A percentile compares a stretch with the other conserved stretches of the same genome.
Evolutionary conservation across 1,139 yeast species (phyloP).

Genomic region (Nakaseomyces nivariensis): DNA sequence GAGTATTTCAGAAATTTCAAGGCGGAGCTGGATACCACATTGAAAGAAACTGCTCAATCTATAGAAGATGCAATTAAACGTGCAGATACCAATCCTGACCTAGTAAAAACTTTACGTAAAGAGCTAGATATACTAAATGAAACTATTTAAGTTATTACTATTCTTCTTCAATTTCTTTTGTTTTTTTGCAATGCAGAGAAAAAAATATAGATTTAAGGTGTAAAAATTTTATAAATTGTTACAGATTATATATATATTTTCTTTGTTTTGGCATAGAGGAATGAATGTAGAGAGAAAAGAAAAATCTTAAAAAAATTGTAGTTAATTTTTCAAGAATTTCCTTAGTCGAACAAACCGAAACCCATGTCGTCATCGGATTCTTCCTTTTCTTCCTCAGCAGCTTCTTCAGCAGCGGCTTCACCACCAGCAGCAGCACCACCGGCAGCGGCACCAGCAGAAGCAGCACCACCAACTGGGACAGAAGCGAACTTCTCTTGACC

Average conservation of each 20-base stretch:
- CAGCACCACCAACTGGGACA: slow-evolving; percentile 97
- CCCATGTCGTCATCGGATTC: slow-evolving; percentile 73
- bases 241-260: neutral
- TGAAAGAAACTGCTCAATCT: slow-evolving; percentile 13
- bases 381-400: slow-evolving; percentile 47
- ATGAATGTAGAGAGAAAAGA: slow-evolving; percentile 3
- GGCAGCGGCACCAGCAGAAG: slow-evolving; percentile 63
- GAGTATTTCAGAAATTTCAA: slow-evolving; percentile 13
- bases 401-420: slow-evolving; percentile 55
- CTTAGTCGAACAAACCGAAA: slow-evolving; percentile 81
- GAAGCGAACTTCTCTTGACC: slow-evolving; percentile 94
- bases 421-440: slow-evolving; percentile 64
- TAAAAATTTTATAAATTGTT: neutral
- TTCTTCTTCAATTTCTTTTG: neutral
- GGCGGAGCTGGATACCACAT: slow-evolving; percentile 6
- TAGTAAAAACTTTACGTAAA: neutral
- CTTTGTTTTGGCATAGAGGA: neutral
- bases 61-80: slow-evolving; percentile 15
- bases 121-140: slow-evolving; percentile 2
- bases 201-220: neutral
- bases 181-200: slow-evolving; percentile 5
- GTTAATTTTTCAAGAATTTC: slow-evolving; percentile 4
- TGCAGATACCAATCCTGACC: slow-evolving; percentile 5
- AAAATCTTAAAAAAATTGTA: slow-evolving; percentile 2
- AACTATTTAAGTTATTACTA: neutral